Percentiles rank a stretch among this genome's conserved stretches.
Conservation (phyloP, 176 grass and related monocot genomes). For the Avena eriantha region DNA sequence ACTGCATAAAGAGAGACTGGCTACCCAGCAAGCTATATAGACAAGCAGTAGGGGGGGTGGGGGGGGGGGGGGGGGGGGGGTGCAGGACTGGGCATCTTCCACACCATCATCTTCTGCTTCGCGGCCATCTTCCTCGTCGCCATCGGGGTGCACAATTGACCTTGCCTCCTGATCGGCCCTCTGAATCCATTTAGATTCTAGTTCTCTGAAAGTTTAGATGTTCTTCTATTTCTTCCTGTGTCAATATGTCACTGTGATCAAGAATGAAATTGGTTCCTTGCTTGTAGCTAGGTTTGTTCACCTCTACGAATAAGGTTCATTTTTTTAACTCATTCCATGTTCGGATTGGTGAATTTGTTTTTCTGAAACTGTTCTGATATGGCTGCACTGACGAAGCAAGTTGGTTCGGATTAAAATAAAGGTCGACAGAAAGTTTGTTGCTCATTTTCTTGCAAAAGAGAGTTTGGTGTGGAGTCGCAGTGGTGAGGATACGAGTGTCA, state of each 20-base stretch:
- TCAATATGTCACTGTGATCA: not conserved
- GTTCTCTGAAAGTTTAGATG: not conserved
- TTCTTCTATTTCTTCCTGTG: not conserved
- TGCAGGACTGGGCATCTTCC: no score
- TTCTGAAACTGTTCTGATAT: not conserved
- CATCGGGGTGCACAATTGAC: not conserved
- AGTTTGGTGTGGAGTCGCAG: no score
- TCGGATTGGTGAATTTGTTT: not conserved
- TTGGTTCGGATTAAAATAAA: no score
- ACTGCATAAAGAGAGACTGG: not conserved
- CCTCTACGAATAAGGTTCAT: not conserved
- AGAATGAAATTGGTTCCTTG: not conserved
- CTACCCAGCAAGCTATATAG: not conserved
- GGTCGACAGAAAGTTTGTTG: no score
- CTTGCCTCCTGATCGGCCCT: not conserved
- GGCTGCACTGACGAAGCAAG: no score
- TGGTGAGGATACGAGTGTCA: not conserved
- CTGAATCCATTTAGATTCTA: not conserved
- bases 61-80: no score
- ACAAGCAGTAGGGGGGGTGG: no score
- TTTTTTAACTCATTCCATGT: not conserved
- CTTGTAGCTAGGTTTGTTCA: not conserved
- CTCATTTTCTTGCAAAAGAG: no score
- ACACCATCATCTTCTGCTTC: conserved; percentile 53
- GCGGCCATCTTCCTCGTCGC: conserved; percentile 33